Evolutionary conservation across 2,329 filamentous ascomycete genomes (phyloP).

Genomic region (Colletotrichum spinosum): DNA sequence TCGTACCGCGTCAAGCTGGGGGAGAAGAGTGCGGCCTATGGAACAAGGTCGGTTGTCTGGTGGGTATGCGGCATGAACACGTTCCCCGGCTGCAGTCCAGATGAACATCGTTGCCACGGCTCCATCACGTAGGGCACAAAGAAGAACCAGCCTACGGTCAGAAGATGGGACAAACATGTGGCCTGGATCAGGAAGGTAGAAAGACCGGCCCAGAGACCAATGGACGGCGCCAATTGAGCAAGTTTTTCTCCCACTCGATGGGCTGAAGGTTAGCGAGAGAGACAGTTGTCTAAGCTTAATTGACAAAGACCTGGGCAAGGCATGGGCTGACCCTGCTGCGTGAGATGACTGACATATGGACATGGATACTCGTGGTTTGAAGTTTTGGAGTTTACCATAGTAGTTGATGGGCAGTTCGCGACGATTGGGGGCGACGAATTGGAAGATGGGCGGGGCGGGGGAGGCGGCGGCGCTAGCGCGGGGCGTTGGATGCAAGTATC

Average conservation of each 20-base stretch:
- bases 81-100: background rate
- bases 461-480: constrained; percentile 33
- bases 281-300: constrained; percentile 1
- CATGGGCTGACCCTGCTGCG: background rate
- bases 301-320: background rate
- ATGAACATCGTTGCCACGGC: background rate
- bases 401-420: background rate
- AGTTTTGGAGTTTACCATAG: background rate
- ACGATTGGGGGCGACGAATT: constrained; percentile 27
- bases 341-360: too few species aligned
- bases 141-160: background rate
- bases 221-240: constrained; percentile 42
- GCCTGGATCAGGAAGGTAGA: constrained; percentile 1
- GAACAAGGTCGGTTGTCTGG: background rate
- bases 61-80: background rate
- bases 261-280: background rate
- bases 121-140: background rate
- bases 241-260: constrained; percentile 31
- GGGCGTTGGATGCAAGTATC: constrained; percentile 35
- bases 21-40: background rate
- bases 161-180: background rate
- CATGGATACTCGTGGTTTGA: constrained; percentile 4
- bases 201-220: constrained; percentile 23
- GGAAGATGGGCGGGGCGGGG: constrained; percentile 22
- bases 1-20: background rate